Evolutionary conservation across 768 basidiomycete genomes (phyloP), one percentile per base, ranked within the genome.

Genomic region (Kwoniella heveanensis): DNA sequence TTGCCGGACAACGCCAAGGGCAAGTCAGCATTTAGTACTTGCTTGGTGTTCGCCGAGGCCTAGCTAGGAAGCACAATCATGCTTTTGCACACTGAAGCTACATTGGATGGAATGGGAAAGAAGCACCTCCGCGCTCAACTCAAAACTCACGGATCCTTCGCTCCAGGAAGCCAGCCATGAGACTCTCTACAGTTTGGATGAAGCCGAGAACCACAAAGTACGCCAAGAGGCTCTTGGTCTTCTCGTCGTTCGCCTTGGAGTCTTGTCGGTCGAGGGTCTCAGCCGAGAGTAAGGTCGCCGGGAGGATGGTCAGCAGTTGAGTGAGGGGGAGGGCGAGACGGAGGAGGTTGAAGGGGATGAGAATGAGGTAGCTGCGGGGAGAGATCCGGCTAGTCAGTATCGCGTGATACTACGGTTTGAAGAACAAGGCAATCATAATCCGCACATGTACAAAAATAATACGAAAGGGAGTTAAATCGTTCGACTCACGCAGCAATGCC

Each of bases 271-370:
- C 71, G 37, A 76, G 67, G 36, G 57, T 53, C n/a, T 65, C 52
- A 17, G 67, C 56, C n/a, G 74, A 67, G 37, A 76, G 61, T 61
- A 65, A 64, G 7, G 66, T 55, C 6, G 74, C 69, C 2, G 74
- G 74, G 57, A 72, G 57, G 53, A 71, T 60, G n/a, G 74, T 76
- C 26, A 76, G 63, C 25, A 76, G 64, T 2, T 59, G 47, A 21
- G 74, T 76, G 44, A 66, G 68, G 12, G 71, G 71, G 30, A 71
- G 69, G 19, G 69, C 74, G 26, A 76, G 69, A 37, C 69, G 60
- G 49, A 76, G 70, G 46, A 76, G 57, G 69, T 76, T 76, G 49
- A 76, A 63, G 13, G 74, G 74, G 64, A 76, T 71, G 6, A 76
- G 65, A 24, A 73, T 58, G 57, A 76, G 55, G 65, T 76, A 76